Evolutionary conservation across 371 early-diverging fungal genomes (phyloP).

Genomic region (Rhizomucor pusillus): DNA sequence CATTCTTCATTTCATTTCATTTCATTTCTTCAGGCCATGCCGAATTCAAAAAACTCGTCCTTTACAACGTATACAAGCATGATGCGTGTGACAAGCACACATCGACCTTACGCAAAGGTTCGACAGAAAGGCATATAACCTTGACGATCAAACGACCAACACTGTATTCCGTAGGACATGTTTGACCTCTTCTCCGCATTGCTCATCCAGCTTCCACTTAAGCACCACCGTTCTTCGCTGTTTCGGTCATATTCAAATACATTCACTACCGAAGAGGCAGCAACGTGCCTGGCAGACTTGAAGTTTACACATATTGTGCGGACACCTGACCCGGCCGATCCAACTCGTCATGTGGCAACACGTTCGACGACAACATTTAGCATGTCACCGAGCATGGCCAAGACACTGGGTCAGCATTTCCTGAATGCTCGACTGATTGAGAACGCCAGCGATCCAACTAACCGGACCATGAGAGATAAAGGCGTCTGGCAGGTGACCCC

Average conservation of each 20-base stretch:
- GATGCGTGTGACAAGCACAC: constrained; percentile 29
- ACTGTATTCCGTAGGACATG: constrained; percentile 29
- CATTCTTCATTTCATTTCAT: background rate
- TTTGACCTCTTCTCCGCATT: constrained; percentile 47
- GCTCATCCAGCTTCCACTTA: constrained; percentile 34
- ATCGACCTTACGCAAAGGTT: constrained; percentile 30
- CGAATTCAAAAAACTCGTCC: constrained; percentile 3
- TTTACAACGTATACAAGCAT: constrained; percentile 18
- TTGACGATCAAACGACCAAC: background rate
- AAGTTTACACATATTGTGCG: constrained; percentile 54
- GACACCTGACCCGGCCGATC: constrained; percentile 48
- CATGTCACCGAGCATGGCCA: constrained; percentile 52
- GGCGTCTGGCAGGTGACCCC: constrained; percentile 51
- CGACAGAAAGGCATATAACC: background rate
- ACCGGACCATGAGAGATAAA: constrained; percentile 48
- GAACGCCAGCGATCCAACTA: constrained; percentile 47
- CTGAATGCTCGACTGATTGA: constrained; percentile 57
- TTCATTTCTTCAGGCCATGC: constrained; percentile 6
- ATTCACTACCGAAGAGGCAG: constrained; percentile 60
- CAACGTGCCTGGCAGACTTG: constrained; percentile 41
- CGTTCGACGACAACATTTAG: constrained; percentile 51
- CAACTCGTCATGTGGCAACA: constrained; percentile 39
- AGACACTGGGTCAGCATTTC: constrained; percentile 52
- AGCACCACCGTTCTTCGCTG: constrained; percentile 39
- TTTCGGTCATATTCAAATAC: constrained; percentile 54